Evolutionary conservation across 2,329 filamentous ascomycete genomes (phyloP), one percentile per base, ranked within the genome.

Genomic region (Mycosphaerella sp.): DNA sequence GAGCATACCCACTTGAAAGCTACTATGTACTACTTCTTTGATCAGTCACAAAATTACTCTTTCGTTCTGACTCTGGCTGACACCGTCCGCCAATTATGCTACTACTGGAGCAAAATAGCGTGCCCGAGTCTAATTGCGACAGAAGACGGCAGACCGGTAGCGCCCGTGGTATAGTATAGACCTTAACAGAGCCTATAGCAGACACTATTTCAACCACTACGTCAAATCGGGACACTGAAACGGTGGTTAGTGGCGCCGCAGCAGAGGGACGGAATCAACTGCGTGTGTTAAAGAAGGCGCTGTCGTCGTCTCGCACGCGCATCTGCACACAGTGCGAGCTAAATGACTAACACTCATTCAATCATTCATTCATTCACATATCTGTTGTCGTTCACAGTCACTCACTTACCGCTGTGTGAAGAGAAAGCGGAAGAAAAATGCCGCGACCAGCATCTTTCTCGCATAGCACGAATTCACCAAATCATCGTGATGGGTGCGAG

Each of bases 201-300:
- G 44, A 41, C 44, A 35, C 36, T 48, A 41, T 48, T 41, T 4
- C 44, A 41, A 48, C 44, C 44, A 34, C 44, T 21, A 14, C n/a
- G 35, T 25, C 36, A 35, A 36, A 18, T 13, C 21, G 35, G 44
- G 44, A 40, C 27, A 40, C 34, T 48, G 44, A 48, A 48, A 48
- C 44, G 27, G 25, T 27, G 14, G 35, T n/a, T 14, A 36, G 28
- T 14, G 44, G n/a, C 34, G 42, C 36, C 44, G 21, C 27, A 48
- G 35, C 34, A 35, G 14, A 48, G 34, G 12, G 14, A 10, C 28
- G 17, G 27, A 41, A 16, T n/a, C n/a, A 18, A 39, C 6, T 39
- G 27, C 36, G 16, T 27, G 17, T 34, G 25, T 40, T 40, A 40
- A 37, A 48, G 44, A 48, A 41, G 30, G 44, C 37, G 44, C 35